These are phyloP conservation scores for Veloporphyrellus conicus DNA, from an alignment of 1,284 basidiomycete species.

Conservation along the genomic window DNA sequence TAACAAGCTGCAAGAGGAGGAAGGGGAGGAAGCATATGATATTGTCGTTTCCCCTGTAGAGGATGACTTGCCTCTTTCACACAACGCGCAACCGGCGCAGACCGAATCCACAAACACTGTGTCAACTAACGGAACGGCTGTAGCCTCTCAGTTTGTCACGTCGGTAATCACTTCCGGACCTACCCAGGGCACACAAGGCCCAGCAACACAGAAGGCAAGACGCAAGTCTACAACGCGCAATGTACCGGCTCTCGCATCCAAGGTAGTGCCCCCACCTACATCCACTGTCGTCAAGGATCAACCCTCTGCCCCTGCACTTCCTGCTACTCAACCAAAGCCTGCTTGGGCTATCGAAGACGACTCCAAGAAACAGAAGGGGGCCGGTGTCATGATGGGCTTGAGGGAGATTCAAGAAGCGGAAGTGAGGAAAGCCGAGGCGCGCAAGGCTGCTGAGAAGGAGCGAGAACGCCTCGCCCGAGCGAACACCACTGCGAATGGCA, in stretches of 20 bases:
- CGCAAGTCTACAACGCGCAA: constrained; percentile 32
- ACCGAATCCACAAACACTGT: constrained; percentile 14
- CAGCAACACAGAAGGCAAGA: constrained; percentile 25
- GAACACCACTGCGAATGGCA: constrained; percentile 37
- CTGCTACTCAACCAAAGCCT: constrained; percentile 40
- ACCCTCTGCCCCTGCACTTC: constrained; percentile 22
- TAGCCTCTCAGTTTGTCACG: constrained; percentile 8
- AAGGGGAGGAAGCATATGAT: constrained; percentile 16
- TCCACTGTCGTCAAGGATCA: constrained; percentile 21
- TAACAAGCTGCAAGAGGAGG: constrained; percentile 40
- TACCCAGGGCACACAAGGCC: constrained; percentile 5
- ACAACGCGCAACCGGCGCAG: constrained; percentile 13
- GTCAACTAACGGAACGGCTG: constrained; percentile 7
- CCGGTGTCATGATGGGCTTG: constrained; percentile 59
- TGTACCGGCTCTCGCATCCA: constrained; percentile 24
- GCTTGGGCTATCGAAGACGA: constrained; percentile 68
- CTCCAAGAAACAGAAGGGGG: constrained; percentile 47
- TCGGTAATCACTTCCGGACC: constrained; percentile 5
- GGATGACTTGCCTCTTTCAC: constrained; percentile 9
- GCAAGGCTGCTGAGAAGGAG: constrained; percentile 65
- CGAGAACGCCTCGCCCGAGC: constrained; percentile 56
- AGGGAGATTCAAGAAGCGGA: constrained; percentile 97
- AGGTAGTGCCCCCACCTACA: constrained; percentile 13
- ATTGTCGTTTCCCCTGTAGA: constrained; percentile 12
- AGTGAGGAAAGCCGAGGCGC: constrained; percentile 73